Evolutionary conservation across 2,329 filamentous ascomycete species (phyloP), one percentile per base, ranked within the genome.

Genomic region (Paecilomyces fulvus): DNA sequence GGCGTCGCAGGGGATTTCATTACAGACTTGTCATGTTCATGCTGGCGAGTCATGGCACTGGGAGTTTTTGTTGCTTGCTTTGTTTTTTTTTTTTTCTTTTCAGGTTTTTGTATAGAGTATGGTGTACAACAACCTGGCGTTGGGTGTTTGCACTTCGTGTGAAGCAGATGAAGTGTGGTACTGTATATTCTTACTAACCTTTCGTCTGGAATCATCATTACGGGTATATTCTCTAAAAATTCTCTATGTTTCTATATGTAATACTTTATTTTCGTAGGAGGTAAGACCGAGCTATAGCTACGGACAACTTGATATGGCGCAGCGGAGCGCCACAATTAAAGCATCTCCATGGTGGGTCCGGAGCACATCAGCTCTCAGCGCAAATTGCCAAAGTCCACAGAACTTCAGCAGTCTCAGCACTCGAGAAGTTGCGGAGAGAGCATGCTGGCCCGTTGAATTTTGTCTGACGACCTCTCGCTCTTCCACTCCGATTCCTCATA

Each of bases 51-150:
- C 56, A 59, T 56, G 57, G 59, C 60, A 59, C 60, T 50, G 51
- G 60, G 56, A 62, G 59, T 59, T 57, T 52, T 60, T 56, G 63
- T 23, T 49, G n/a, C 14, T 43, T 43, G 37, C 37, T 43, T 9
- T 17, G 52, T 55, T 56, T 55, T 53, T 51, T 55, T 53, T 56
- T 52, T 56, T 53, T 51, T 55, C 54, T 56, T 52, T 56, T 58
- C 54, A 60, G 58, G 48, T 56, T 30, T 61, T 61, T 55, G 51
- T 55, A 49, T 49, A 49, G 48, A 49, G 25, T 49, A 49, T 28
- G 48, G 48, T 63, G 62, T 65, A 65, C 62, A 61, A 57, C 63
- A 64, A 54, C 56, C 54, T 59, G 56, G 55, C 54, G 52, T 49
- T 49, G 37, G 49, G 48, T 49, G 25, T 21, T n/a, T 48, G n/a